Evolutionary conservation across 2,329 filamentous ascomycete species (phyloP).

Genomic region (Dendryphion nanum): DNA sequence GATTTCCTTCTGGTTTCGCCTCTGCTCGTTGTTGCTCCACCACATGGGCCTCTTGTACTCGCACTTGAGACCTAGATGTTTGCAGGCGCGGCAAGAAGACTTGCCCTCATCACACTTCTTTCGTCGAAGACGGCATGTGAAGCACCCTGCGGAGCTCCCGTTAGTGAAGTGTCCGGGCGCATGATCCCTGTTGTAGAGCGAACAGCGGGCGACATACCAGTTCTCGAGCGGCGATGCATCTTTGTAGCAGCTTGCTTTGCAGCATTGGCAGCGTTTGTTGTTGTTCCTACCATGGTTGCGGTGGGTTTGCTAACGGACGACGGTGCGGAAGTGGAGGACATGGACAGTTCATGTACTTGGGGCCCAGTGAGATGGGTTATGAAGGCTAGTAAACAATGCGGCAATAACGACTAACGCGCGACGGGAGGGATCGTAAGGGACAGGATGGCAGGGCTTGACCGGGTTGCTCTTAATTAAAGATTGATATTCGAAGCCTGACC

Average conservation of each 20-base stretch:
- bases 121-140: slow-evolving; percentile 64
- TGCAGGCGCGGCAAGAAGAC: slow-evolving; percentile 63
- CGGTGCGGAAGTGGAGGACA: slow-evolving; percentile 48
- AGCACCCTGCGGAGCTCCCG: slow-evolving; percentile 55
- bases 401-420: slow-evolving; percentile 42
- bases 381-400: slow-evolving; percentile 42
- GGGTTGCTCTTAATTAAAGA: slow-evolving; percentile 46
- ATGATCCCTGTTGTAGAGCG: slow-evolving; percentile 36
- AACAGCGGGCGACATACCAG: slow-evolving; percentile 64
- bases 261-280: slow-evolving; percentile 47
- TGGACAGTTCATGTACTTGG: slow-evolving; percentile 44
- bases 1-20: slow-evolving; percentile 83
- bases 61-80: slow-evolving; percentile 76
- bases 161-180: slow-evolving; percentile 37
- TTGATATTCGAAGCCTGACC: slow-evolving; percentile 50
- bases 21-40: slow-evolving; percentile 92
- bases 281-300: slow-evolving; percentile 52
- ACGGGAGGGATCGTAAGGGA: slow-evolving; percentile 44
- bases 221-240: slow-evolving; percentile 91
- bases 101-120: slow-evolving; percentile 71
- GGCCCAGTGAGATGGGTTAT: slow-evolving; percentile 42
- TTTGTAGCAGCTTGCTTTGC: slow-evolving; percentile 65
- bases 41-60: slow-evolving; percentile 96
- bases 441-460: slow-evolving; percentile 42
- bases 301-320: slow-evolving; percentile 41